Base-by-base conservation (phyloP, 2,329 filamentous ascomycete genomes). In the Thyridium curvatum region DNA sequence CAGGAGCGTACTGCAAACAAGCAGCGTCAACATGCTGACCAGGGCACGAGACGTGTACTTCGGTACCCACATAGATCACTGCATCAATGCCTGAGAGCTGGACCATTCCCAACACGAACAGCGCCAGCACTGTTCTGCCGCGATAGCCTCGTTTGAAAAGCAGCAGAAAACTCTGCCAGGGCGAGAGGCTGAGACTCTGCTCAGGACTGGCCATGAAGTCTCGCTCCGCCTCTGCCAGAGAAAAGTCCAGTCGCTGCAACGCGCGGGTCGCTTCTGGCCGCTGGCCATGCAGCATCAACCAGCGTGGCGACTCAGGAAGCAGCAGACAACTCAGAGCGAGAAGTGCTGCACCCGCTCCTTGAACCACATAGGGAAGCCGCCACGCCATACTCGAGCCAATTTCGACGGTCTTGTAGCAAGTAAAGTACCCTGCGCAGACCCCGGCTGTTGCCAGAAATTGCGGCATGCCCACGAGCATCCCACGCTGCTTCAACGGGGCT, bases 71-170 rank as follows among this genome's bases (percentile, higher is more conserved):
- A 41, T 79, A 82, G 17, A 79, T 62, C 5, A 82, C 68, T 1
- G 73, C 78, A 45, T 83, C 79, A 36, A 82, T 82, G 0, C 79
- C 77, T 18, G 65, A 73, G 0, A 82, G 57, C 47, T 83, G 79
- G 26, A 76, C 66, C 65, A 79, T 76, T 2, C 64, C 69, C 52
- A 82, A 68, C 38, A 79, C 54, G 43, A 80, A 80, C 0, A 76
- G 60, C 1, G 68, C 76, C 14, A 81, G 55, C 0, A 65, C 53
- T 0, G 73, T 77, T 3, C 67, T 62, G 4, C 58, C 58, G 15
- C 71, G 62, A 12, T 69, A 70, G 10, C 65, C 63, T 34, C 60
- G 58, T 9, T 51, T 46, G 41, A 64, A 64, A 3, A 63, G 39
- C n/a, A 61, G 38, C 8, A 41, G 15, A 15, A 61, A 55, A 35